Evolutionary conservation across 1,139 yeast species (phyloP), one percentile per base, ranked within the genome.

Genomic region (Wickerhamiella infanticola): DNA sequence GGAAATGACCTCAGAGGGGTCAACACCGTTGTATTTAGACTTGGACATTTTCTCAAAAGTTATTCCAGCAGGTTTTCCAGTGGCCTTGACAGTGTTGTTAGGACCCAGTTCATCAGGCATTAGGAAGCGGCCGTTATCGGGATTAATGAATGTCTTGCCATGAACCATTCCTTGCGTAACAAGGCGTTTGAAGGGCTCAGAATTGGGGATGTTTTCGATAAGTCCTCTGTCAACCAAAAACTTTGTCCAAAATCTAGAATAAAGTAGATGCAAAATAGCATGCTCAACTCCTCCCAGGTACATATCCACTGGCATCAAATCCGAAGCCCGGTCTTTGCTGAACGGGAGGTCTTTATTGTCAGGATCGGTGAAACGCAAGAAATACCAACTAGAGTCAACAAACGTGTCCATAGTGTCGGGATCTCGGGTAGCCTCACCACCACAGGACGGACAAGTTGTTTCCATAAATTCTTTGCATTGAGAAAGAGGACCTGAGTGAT

Each of bases 351-450:
- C 44, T 0, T 58, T 52, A 59, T 90, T 90, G 31, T 77, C 63
- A 0, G 94, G 68, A 59, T 90, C 98, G 9, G 80, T 64, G 57
- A 76, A 88, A 48, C 98, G 73, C 66, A 90, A 80, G 60, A 75
- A 83, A 61, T 90, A 90, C 98, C 98, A 90, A 1, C 97, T 85
- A 9, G 95, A 83, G 63, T 90, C 98, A 79, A 90, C 88, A 56
- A 90, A 90, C 0, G 98, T 90, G 58, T 90, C 98, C 98, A 90
- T 90, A 0, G 98, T 90, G 58, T 90, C 98, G 0, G 97, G 85
- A 52, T 90, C 98, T 53, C 98, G 73, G 47, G 72, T 77, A 0
- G 97, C 95, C 24, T 70, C 67, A 0, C 69, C 66, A 5, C 79
- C 79, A 65, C 98, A 90, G 0, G 74, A 72, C 4, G 98, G 98